Evolutionary conservation across 805 yeast genomes (phyloP), one percentile per base, ranked within the genome.

Genomic region (Wickerhamiella kazuoi): DNA sequence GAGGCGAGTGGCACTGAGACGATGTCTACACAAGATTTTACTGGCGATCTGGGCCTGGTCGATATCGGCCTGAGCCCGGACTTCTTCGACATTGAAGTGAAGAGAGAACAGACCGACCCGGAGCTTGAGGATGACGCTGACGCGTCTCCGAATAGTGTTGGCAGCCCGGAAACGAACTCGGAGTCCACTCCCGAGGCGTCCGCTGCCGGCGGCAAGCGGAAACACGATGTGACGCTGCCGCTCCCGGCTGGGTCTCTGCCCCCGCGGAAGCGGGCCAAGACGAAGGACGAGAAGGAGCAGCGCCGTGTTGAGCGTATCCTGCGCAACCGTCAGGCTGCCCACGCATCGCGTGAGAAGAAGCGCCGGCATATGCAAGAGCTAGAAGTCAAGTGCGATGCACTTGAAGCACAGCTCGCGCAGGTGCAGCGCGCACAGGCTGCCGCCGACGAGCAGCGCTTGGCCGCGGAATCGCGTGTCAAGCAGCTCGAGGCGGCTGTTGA

Each of bases 221-320:
- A 49, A 36, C 57, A 52, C 32, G 45, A 41, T 9, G 48, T 58
- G 47, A 44, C 50, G 18, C 48, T 55, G 23, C 62, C 63, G 9
- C 48, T 55, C 21, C 58, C 62, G 14, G 52, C 59, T 3, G 61
- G 61, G 19, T 48, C 83, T 18, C 64, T 87, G 43, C 95, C 96
- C 23, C 97, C 97, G 39, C 72, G 97, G 47, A 90, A 90, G 65
- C 74, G 97, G 50, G 97, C 98, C 5, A 83, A 80, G 68, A 90
- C 98, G 32, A 72, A 80, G 49, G 95, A 86, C 61, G 97, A 87
- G 63, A 90, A 87, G 63, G 97, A 90, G 60, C 97, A 87, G 63
- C 76, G 97, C 48, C 72, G 95, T 35, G 74, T 86, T 40, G 97
- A 90, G 61, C 68, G 98, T 38, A 86, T 90, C 37, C 66, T 87